A percentile compares a stretch with the other conserved stretches of the same genome.
Evolutionary conservation across 2,329 filamentous ascomycete genomes (phyloP).

Genomic region (Claviceps purpurea): DNA sequence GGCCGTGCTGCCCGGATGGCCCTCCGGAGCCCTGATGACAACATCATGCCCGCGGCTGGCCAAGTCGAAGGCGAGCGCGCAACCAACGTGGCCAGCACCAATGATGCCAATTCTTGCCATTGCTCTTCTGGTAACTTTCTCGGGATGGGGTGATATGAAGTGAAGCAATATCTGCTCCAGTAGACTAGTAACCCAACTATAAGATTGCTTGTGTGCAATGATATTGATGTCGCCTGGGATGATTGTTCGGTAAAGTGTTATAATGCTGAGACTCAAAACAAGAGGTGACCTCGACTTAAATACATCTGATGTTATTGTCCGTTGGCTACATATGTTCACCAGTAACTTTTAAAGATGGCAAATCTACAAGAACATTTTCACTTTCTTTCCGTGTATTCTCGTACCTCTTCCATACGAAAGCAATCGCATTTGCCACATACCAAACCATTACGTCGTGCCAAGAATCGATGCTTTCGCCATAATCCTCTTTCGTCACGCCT

Average conservation of each 20-base stretch:
- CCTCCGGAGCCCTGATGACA: not conserved
- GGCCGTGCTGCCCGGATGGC: slow-evolving; percentile 1
- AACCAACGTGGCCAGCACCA: slow-evolving; percentile 8
- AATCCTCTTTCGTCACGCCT: not conserved
- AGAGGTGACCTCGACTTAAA: no score
- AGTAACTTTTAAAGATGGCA: not conserved
- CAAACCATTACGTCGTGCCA: not conserved
- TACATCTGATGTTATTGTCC: no score
- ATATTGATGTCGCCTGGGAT: no score
- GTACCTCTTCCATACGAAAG: not conserved
- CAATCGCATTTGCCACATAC: not conserved
- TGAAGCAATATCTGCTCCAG: not conserved
- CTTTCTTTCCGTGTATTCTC: not conserved
- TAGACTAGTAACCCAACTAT: no score
- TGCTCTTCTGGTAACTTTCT: not conserved
- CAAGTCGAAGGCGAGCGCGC: slow-evolving; percentile 7
- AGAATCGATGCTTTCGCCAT: not conserved
- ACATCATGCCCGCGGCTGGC: slow-evolving; percentile 3
- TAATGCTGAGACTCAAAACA: no score
- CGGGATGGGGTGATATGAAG: not conserved
- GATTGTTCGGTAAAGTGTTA: no score
- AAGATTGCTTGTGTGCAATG: no score
- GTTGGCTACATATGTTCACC: no score
- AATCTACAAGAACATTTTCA: not conserved
- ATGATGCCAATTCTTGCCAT: slow-evolving; percentile 4